These are phyloP conservation scores for Penicillium maclennaniae DNA, from an alignment of 495 filamentous ascomycete species.

Conservation along the genomic window DNA sequence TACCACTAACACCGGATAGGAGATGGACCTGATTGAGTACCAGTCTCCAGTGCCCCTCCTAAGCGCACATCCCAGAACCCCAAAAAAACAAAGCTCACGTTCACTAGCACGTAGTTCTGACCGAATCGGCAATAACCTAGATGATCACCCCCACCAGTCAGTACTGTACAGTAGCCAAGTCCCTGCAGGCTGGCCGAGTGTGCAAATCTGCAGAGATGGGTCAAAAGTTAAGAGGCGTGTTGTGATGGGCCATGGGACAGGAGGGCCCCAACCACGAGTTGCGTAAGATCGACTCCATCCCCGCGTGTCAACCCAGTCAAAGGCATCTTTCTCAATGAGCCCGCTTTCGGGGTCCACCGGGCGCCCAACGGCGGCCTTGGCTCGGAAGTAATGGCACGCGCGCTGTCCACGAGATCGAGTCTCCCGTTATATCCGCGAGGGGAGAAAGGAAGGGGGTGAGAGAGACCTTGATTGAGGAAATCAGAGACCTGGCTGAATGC, in stretches of 20 bases:
- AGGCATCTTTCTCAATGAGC: background rate
- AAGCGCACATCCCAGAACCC: background rate
- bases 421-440: constrained; percentile 2
- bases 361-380: constrained; percentile 24
- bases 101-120: constrained; percentile 5
- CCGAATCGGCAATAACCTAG: constrained; percentile 10
- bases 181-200: constrained; percentile 8
- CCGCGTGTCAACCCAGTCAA: constrained; percentile 21
- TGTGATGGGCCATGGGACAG: background rate
- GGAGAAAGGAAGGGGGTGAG: too few species aligned
- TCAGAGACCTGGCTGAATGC: too few species aligned
- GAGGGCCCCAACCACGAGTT: constrained; percentile 3
- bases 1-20: background rate
- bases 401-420: constrained; percentile 14
- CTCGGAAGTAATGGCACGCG: constrained; percentile 14
- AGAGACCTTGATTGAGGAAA: too few species aligned
- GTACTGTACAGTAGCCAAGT: background rate
- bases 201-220: background rate
- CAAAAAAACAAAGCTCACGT: constrained; percentile 1
- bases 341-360: constrained; percentile 15
- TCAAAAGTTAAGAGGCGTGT: constrained; percentile 1
- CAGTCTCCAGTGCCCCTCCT: too few species aligned
- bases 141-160: constrained; percentile 14
- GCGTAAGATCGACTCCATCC: constrained; percentile 25
- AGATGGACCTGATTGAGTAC: background rate